phyloP scores from a whole-genome alignment of 2,329 filamentous ascomycete genomes.

The Sclerotinia subarctica region DNA sequence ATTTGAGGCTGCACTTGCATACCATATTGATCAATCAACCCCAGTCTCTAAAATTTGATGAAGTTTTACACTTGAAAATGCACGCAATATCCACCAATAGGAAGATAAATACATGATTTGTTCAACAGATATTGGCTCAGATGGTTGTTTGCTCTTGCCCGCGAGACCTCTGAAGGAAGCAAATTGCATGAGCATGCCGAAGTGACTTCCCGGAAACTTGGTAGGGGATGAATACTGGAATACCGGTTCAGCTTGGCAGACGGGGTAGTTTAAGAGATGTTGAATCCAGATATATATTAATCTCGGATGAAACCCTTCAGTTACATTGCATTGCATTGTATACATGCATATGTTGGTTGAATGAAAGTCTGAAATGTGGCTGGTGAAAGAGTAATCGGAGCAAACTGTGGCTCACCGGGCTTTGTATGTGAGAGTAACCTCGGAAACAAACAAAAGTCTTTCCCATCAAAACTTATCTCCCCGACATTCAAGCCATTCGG shows the following conservation, averaged over 20 bases:
- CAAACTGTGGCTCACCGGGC: too few relatives aligned
- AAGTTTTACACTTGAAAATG: background rate
- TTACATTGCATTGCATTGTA: background rate
- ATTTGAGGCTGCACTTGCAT: background rate
- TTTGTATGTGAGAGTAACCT: background rate
- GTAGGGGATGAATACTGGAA: background rate
- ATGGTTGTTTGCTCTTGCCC: background rate
- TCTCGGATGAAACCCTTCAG: background rate
- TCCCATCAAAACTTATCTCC: background rate
- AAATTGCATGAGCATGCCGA: background rate
- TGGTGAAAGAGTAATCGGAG: background rate
- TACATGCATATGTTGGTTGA: too few relatives aligned
- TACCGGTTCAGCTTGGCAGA: background rate
- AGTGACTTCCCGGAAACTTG: background rate
- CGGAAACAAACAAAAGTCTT: background rate
- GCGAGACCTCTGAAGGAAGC: background rate
- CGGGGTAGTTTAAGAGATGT: background rate
- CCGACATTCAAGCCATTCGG: background rate
- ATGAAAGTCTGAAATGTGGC: background rate
- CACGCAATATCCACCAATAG: background rate
- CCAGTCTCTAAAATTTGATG: background rate
- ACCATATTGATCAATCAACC: background rate
- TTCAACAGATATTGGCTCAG: background rate
- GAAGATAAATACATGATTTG: background rate
- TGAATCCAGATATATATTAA: background rate